Evolutionary conservation across 2,329 filamentous ascomycete species (phyloP), one percentile per base, ranked within the genome.

Genomic region (Aulographum hederae): DNA sequence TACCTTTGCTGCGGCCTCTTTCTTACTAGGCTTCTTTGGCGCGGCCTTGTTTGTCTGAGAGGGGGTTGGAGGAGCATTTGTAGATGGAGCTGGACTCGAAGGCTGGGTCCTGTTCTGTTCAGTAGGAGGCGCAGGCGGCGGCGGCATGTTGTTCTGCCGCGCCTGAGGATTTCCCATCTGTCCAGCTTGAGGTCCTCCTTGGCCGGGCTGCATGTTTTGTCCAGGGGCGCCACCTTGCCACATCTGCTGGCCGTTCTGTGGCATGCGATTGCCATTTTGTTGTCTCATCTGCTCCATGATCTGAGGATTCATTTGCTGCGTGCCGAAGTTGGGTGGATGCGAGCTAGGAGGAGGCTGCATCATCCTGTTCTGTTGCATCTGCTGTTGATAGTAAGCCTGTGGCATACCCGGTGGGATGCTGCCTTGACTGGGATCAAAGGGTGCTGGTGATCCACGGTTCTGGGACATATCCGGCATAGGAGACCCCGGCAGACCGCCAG

Each of bases 41-140:
- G 69, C 73, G 3, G 75, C 54, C 59, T 86, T 86, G 46, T 73
- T 75, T 2, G 61, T 52, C 47, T 81, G 77, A 32, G 70, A 73
- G 1, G 80, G 80, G 3, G 80, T 89, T 2, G 79, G 79, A 1
- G 80, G 79, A 21, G 75, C 76, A 30, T 44, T 42, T 28, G 56
- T 48, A 6, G 52, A 51, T 38, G 57, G 55, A 21, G 54, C 52
- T 13, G 61, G 60, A 35, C 60, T 63, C 31, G 60, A 60, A 12
- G 57, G 57, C 32, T 62, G 55, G 8, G 58, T 56, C 18, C 56
- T 43, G 21, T 44, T 48, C 14, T 50, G 46, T 31, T 54, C 51
- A 18, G 49, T 43, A n/a, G 54, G 47, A 2, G 54, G 53, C 11
- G 58, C 57, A 21, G 60, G 60, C n/a, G 60, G 59, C 18, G 60